phyloP scores from a whole-genome alignment of 495 filamentous ascomycete genomes.

The Penicillium coprophilum region DNA sequence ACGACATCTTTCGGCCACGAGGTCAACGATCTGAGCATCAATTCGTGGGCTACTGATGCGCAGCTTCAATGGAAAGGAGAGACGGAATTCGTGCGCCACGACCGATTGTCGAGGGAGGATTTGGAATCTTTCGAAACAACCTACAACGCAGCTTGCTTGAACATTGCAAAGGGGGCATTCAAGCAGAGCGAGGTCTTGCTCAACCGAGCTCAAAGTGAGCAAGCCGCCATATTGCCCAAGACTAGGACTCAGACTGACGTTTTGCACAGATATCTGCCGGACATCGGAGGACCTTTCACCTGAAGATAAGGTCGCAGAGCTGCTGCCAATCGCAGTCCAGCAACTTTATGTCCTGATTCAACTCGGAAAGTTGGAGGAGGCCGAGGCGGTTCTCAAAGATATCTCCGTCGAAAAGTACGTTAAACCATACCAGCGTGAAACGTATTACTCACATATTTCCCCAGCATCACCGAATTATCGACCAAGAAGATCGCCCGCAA shows the following conservation, averaged over 20 bases:
- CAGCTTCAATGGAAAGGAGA: slow-evolving; percentile 83
- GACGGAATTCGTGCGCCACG: slow-evolving; percentile 50
- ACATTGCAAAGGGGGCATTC: slow-evolving; percentile 78
- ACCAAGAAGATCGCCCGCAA: slow-evolving; percentile 76
- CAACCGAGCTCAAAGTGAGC: slow-evolving; percentile 69
- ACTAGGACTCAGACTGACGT: slow-evolving; percentile 9
- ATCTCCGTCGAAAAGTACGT: slow-evolving; percentile 65
- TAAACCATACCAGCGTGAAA: slow-evolving; percentile 6
- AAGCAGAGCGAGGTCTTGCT: slow-evolving; percentile 73
- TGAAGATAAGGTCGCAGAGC: slow-evolving; percentile 78
- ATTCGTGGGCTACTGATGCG: slow-evolving; percentile 73
- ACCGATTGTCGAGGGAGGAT: slow-evolving; percentile 68
- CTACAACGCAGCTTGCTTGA: slow-evolving; percentile 87
- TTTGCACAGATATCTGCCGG: slow-evolving; percentile 70
- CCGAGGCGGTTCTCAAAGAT: slow-evolving; percentile 61
- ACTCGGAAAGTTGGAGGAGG: slow-evolving; percentile 73
- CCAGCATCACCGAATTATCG: slow-evolving; percentile 74
- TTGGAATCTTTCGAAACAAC: slow-evolving; percentile 89
- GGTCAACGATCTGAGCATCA: slow-evolving; percentile 85
- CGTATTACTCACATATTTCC: slow-evolving; percentile 21
- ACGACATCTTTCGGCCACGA: slow-evolving; percentile 57
- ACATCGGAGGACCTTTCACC: slow-evolving; percentile 77
- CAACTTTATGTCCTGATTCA: slow-evolving; percentile 75
- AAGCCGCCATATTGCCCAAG: background rate
- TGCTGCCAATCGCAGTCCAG: slow-evolving; percentile 83